Conservation (phyloP, 148 eudicot species). For the Fallopia convolvulus region DNA sequence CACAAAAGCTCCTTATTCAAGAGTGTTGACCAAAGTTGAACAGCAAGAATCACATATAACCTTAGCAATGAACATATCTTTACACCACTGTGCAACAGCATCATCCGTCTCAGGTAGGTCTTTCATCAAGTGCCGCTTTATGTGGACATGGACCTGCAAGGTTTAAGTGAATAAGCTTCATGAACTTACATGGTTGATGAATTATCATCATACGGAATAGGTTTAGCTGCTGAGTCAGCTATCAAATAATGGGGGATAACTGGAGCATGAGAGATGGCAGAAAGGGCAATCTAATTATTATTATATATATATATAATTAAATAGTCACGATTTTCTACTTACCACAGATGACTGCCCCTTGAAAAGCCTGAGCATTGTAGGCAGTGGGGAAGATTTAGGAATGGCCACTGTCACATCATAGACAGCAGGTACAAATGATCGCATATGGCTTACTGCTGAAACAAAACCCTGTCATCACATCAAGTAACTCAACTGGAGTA, state of each 20-base stretch:
- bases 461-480: constrained; percentile 66
- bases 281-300: background rate
- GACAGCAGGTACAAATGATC: constrained; percentile 82
- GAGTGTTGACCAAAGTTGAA: background rate
- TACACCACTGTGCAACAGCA: constrained; percentile 94
- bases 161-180: background rate
- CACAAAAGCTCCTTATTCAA: background rate
- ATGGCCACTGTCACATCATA: constrained; percentile 79
- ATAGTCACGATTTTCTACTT: constrained; percentile 19
- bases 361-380: constrained; percentile 80
- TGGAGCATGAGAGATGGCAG: background rate
- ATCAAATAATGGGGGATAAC: background rate
- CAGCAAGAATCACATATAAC: constrained; percentile 21
- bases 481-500: background rate
- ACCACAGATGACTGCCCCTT: constrained; percentile 91
- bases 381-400: constrained; percentile 65
- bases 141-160: constrained; percentile 75
- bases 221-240: background rate
- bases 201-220: background rate
- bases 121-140: constrained; percentile 70
- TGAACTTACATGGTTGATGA: background rate
- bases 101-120: constrained; percentile 90
- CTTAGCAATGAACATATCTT: constrained; percentile 75
- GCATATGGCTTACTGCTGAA: constrained; percentile 80
- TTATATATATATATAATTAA: background rate